phyloP scores from a whole-genome alignment of 179 eudicot genomes.

The Sideroxylon spinosum region DNA sequence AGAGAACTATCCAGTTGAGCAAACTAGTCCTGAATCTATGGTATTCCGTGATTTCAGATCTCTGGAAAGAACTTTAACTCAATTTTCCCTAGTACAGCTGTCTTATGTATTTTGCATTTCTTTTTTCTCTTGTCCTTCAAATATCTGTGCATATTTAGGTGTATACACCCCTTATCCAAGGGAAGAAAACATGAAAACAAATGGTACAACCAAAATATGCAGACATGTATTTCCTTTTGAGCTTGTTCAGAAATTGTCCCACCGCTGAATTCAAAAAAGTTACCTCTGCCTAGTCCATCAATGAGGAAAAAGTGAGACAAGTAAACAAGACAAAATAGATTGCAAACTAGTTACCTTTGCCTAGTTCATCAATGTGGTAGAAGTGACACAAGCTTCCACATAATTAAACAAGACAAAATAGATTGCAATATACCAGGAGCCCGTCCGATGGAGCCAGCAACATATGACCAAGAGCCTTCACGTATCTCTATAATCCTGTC shows the following conservation, averaged over 20 bases:
- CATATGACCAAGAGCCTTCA: slow-evolving; percentile 92
- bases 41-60: not conserved
- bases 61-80: not conserved
- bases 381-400: slow-evolving; percentile 4
- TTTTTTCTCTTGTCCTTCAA: not conserved
- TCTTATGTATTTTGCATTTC: not conserved
- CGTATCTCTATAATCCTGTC: slow-evolving; percentile 74
- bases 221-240: not conserved
- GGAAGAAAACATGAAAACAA: not conserved
- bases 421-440: slow-evolving; percentile 58
- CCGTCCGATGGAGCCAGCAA: slow-evolving; percentile 69
- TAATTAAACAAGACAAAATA: not conserved
- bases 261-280: not conserved
- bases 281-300: not conserved
- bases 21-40: too few relatives aligned
- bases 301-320: not conserved
- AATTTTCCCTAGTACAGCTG: not conserved
- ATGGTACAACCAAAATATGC: not conserved
- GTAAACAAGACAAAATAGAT: not conserved
- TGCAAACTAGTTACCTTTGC: not conserved
- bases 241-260: not conserved
- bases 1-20: too few relatives aligned
- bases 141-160: too few relatives aligned
- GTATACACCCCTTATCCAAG: not conserved
- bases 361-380: not conserved